Evolutionary conservation across 805 yeast genomes (phyloP), one percentile per base, ranked within the genome.

Genomic region (Kuraishia ogatae): DNA sequence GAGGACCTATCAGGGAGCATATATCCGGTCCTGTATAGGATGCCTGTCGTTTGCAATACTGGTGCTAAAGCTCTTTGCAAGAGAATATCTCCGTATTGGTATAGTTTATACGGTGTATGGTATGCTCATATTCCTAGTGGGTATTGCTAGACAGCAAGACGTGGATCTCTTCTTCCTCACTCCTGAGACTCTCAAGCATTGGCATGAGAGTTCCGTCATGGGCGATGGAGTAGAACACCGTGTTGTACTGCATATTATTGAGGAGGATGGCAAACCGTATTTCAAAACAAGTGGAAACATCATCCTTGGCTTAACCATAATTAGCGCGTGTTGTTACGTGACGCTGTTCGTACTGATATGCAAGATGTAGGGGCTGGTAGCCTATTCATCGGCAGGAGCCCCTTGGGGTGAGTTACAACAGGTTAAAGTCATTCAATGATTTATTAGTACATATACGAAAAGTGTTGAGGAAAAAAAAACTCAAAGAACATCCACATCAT

Each of bases 1-100:
- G 67, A 68, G 96, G 55, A 88, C 96, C 0, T 88, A 87, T 62
- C 94, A 88, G 64, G 96, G 96, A 0, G 92, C 96, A 1, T 88
- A 89, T 63, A 74, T 85, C 24, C 69, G 96, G 53, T 81, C 92
- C 0, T 86, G 92, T 21, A 70, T 89, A 29, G 85, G 88, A 21
- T 78, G 84, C 54, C 67, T 89, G 28, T 78, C 90, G 11, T 84
- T 89, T 62, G 64, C 88, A 2, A 70, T 87, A 35, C 69, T 87
- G 55, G 77, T 87, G 19, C 74, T 87, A 60, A 84, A 85, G 65
- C 67, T 87, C 46, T 87, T 87, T 65, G 73, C 82, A 4, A 71
- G 66, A 47, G 88, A 84, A 60, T 87, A 85, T 64, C 68, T 85
- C 53, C 83, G 87, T 1, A 73, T 87, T 11, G 93, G 91, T 1